phyloP scores from a whole-genome alignment of 345 rosid species.

The thale cress (Arabidopsis thaliana) region TAIR10.1 NC_003076.8:22173501-22174000 shows the following conservation, averaged over 20 bases:
- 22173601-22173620: constrained; percentile 25
- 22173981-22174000: background rate
- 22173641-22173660: constrained; percentile 39
- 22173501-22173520: constrained; percentile 34
- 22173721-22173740: background rate
- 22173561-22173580: constrained; percentile 37
- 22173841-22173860: background rate
- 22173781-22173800: background rate
- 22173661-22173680: constrained; percentile 27
- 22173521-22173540: background rate
- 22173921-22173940: background rate
- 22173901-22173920: background rate
- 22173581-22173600: constrained; percentile 32
- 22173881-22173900: constrained; percentile 5
- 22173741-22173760: constrained; percentile 21
- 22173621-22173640: constrained; percentile 24
- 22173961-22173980: constrained; percentile 17
- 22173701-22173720: constrained; percentile 25
- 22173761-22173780: background rate
- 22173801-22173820: background rate
- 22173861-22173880: background rate
- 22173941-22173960: background rate
- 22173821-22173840: background rate
- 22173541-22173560: constrained; percentile 35
- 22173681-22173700: constrained; percentile 14